Conservation (phyloP, 495 filamentous ascomycete genomes). For the Thozetella sp. region DNA sequence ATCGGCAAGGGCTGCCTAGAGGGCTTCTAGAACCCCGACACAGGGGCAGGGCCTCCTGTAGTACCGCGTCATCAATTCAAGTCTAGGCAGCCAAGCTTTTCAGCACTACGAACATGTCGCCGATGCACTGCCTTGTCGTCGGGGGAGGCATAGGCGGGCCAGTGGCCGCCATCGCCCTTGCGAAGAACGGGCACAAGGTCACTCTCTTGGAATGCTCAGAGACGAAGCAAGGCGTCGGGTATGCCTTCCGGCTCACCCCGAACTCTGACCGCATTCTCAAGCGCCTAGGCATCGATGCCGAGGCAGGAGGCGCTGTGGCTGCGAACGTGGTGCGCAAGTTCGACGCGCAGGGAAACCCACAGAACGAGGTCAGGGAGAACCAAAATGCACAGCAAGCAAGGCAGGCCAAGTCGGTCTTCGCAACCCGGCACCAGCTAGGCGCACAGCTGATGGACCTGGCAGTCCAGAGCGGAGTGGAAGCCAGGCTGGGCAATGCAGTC, state of each 20-base stretch:
- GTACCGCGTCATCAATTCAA: neutral
- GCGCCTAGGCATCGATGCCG: constrained; percentile 30
- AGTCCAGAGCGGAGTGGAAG: neutral
- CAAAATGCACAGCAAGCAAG: neutral
- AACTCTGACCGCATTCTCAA: constrained; percentile 45
- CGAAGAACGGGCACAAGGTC: constrained; percentile 49
- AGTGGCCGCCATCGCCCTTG: constrained; percentile 47
- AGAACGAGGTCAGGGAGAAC: neutral
- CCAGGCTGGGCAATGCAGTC: constrained; percentile 15
- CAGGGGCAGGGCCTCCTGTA: too few species aligned
- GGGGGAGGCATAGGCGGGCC: constrained; percentile 57
- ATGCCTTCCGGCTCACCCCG: constrained; percentile 48
- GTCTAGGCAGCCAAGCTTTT: neutral
- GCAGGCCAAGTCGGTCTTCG: neutral
- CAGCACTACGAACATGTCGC: neutral
- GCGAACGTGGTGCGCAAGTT: constrained; percentile 11
- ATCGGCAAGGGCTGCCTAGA: too few species aligned
- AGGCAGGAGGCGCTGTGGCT: constrained; percentile 19
- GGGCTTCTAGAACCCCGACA: too few species aligned
- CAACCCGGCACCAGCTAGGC: neutral
- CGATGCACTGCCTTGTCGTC: constrained; percentile 37
- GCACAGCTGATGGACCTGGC: neutral
- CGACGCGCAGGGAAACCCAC: neutral
- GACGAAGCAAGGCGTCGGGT: constrained; percentile 49
- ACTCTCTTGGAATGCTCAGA: constrained; percentile 49